phyloP scores from a whole-genome alignment of 768 basidiomycete genomes.

The Agrocybe pediades region DNA sequence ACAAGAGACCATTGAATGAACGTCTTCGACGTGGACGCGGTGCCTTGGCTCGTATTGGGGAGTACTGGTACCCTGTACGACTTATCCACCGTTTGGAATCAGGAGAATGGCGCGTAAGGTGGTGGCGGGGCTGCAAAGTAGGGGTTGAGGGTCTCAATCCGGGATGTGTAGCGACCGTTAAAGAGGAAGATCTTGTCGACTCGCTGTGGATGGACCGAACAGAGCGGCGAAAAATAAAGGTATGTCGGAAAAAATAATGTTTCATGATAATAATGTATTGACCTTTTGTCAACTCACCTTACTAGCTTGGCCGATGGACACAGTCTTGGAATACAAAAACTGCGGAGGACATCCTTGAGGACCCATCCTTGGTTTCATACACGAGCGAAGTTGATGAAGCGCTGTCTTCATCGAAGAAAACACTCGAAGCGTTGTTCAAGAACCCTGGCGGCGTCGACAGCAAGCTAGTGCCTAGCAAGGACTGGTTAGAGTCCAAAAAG shows the following conservation, averaged over 20 bases:
- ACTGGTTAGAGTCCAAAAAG: constrained; percentile 13
- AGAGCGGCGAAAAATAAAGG: constrained; percentile 12
- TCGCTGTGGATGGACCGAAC: constrained; percentile 17
- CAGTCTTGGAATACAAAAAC: constrained; percentile 18
- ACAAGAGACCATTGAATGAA: not conserved
- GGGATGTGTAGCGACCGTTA: not conserved
- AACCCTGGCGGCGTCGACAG: constrained; percentile 3
- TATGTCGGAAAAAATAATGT: not conserved
- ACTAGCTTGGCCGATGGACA: constrained; percentile 25
- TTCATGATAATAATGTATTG: not conserved
- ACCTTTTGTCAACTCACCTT: not conserved
- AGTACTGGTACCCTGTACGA: not conserved
- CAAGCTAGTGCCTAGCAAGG: constrained; percentile 14
- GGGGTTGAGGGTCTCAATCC: not conserved
- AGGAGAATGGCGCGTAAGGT: constrained; percentile 10
- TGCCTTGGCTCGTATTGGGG: not conserved
- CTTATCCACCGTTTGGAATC: not conserved
- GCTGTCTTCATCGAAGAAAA: constrained; percentile 5
- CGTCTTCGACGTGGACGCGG: not conserved
- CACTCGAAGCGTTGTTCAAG: constrained; percentile 10
- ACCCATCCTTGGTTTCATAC: constrained; percentile 19
- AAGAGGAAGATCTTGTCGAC: constrained; percentile 12
- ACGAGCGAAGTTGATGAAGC: constrained; percentile 14
- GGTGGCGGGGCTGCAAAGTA: constrained; percentile 20
- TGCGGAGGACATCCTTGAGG: constrained; percentile 22